phyloP scores from a whole-genome alignment of 2,329 filamentous ascomycete species.

The Volutella citrinella region DNA sequence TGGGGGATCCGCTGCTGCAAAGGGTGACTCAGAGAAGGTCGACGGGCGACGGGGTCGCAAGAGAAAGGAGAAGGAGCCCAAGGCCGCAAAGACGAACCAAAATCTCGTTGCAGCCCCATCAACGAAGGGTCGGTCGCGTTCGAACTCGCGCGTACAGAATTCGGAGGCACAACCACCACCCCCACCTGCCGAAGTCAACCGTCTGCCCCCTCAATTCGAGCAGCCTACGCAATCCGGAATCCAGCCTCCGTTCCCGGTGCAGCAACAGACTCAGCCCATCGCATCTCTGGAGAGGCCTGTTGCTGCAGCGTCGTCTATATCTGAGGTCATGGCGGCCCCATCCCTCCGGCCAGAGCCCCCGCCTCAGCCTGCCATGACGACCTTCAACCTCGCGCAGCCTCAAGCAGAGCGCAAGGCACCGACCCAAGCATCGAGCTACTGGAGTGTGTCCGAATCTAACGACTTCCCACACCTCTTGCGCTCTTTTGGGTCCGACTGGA shows the following conservation, averaged over 20 bases:
- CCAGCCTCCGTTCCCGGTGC: constrained; percentile 39
- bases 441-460: constrained; percentile 78
- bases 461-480: constrained; percentile 72
- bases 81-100: constrained; percentile 38
- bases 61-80: constrained; percentile 41
- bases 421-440: constrained; percentile 73
- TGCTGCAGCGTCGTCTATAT: constrained; percentile 37
- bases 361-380: constrained; percentile 45
- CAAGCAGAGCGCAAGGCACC: constrained; percentile 50
- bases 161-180: constrained; percentile 40
- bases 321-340: constrained; percentile 55
- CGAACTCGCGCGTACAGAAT: constrained; percentile 49
- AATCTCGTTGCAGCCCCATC: constrained; percentile 46
- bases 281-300: constrained; percentile 34
- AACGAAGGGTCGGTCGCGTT: constrained; percentile 50
- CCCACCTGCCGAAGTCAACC: constrained; percentile 37
- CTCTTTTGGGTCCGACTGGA: constrained; percentile 78
- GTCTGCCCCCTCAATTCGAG: constrained; percentile 43
- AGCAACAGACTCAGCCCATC: constrained; percentile 26
- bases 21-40: constrained; percentile 46
- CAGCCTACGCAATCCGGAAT: constrained; percentile 37
- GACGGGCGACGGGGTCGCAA: constrained; percentile 39
- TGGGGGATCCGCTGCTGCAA: constrained; percentile 36
- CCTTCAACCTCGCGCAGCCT: constrained; percentile 47
- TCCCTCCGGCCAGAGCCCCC: constrained; percentile 54